These are phyloP conservation scores for Centaurea solstitialis DNA, from an alignment of 129 eudicot species.

Conservation along the genomic window DNA sequence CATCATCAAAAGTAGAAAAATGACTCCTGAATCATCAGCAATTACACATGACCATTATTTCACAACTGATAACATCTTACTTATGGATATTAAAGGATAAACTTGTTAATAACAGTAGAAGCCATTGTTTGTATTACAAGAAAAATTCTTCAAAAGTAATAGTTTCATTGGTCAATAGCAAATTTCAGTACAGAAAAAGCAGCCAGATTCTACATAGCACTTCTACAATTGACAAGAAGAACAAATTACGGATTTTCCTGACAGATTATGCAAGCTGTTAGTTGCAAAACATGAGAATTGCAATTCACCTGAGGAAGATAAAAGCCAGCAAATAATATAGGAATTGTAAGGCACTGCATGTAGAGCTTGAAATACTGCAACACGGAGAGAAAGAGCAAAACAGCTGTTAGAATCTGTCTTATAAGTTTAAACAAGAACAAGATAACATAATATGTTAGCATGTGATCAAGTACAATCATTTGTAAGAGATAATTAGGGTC, in stretches of 20 bases:
- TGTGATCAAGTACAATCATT: neutral
- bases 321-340: conserved; percentile 59
- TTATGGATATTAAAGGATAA: neutral
- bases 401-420: conserved; percentile 23
- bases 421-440: conserved; percentile 10
- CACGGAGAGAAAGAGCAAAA: conserved; percentile 3
- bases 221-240: neutral
- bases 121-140: conserved; percentile 12
- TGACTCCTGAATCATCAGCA: neutral
- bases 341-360: conserved; percentile 64
- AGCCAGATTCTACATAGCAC: neutral
- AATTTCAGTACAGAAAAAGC: neutral
- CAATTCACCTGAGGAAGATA: conserved; percentile 78
- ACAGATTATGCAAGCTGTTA: neutral
- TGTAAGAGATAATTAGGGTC: neutral
- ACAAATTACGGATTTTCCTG: neutral
- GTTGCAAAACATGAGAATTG: conserved; percentile 6
- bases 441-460: neutral
- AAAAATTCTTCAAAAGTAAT: neutral
- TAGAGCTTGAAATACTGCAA: conserved; percentile 66
- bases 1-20: neutral
- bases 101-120: neutral
- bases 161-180: neutral
- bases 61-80: neutral
- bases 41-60: neutral